Conservation (phyloP, 495 filamentous ascomycete species). For the Penicillium bialowiezense region DNA sequence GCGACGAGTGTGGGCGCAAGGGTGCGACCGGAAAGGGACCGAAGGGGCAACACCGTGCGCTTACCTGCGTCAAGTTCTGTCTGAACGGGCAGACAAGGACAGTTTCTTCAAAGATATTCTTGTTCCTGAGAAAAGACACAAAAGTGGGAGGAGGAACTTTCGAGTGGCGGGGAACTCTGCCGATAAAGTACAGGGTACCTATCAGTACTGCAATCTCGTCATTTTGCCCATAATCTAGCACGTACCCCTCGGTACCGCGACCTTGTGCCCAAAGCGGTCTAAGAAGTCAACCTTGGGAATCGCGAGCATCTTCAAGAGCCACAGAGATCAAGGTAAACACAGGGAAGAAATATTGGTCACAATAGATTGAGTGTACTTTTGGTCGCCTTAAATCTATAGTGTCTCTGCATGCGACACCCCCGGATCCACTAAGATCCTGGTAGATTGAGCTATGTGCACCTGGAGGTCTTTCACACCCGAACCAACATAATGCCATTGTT, state of each 20-base stretch:
- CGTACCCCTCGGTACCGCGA: constrained; percentile 4
- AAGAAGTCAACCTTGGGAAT: neutral
- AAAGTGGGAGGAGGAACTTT: constrained; percentile 2
- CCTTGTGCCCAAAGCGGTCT: constrained; percentile 5
- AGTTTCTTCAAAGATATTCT: neutral
- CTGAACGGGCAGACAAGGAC: too few relatives aligned
- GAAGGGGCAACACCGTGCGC: neutral
- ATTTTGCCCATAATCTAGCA: neutral
- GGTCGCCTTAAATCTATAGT: neutral
- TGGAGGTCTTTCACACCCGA: too few relatives aligned
- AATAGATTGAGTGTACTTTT: neutral
- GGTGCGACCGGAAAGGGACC: constrained; percentile 7
- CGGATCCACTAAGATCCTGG: neutral
- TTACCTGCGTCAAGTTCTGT: constrained; percentile 1
- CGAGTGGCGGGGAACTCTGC: constrained; percentile 5
- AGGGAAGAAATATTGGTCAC: neutral
- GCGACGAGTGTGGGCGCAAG: constrained; percentile 20
- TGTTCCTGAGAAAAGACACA: neutral
- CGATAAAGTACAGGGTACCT: constrained; percentile 6
- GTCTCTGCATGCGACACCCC: neutral
- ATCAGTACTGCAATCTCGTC: neutral
- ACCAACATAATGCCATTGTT: too few relatives aligned
- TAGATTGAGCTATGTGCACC: neutral
- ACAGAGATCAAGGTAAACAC: neutral
- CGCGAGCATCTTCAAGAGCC: neutral